phyloP scores from a whole-genome alignment of 176 grass and related monocot genomes.

The Zea luxurians region DNA sequence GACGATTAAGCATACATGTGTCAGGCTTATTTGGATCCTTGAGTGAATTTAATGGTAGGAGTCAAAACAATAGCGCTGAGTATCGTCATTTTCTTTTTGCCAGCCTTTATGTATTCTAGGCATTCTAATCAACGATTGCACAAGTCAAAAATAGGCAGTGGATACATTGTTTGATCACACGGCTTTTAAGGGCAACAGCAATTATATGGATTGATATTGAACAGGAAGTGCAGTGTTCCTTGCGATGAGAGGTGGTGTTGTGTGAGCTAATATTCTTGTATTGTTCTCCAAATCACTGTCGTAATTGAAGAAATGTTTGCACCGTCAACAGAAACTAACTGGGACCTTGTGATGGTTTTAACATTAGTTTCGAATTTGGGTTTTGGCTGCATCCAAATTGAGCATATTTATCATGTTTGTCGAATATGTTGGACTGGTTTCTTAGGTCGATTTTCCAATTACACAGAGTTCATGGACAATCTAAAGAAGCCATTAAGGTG shows the following conservation, averaged over 20 bases:
- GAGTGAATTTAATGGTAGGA: background rate
- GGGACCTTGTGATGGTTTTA: background rate
- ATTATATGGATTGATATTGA: background rate
- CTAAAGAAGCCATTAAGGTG: background rate
- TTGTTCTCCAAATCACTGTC: background rate
- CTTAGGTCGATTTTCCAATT: background rate
- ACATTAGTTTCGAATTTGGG: background rate
- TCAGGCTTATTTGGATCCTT: background rate
- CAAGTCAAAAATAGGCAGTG: background rate
- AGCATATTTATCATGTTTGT: background rate
- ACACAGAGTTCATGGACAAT: background rate
- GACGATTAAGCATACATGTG: background rate
- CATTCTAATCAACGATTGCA: background rate
- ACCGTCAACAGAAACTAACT: background rate
- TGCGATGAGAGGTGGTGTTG: background rate
- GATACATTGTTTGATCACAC: background rate
- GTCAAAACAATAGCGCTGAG: background rate
- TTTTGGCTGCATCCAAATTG: background rate
- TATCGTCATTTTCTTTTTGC: background rate
- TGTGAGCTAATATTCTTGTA: background rate
- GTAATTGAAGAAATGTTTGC: background rate
- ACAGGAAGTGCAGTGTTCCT: background rate
- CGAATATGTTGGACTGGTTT: background rate
- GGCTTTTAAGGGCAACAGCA: background rate
- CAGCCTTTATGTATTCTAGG: background rate